phyloP scores from a whole-genome alignment of 2,329 filamentous ascomycete species.

The Fusarium redolens region DNA sequence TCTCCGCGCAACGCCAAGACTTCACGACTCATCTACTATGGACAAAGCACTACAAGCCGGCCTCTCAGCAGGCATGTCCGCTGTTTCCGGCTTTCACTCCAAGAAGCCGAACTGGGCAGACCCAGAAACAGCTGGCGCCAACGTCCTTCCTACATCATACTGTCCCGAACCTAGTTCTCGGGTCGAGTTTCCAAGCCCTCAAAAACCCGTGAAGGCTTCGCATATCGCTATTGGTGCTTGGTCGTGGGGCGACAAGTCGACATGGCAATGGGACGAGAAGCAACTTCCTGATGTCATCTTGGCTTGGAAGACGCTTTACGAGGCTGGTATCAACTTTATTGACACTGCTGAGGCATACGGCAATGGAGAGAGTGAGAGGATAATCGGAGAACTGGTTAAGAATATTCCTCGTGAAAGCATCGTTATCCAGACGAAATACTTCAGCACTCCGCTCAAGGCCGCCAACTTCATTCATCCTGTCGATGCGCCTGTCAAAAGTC shows the following conservation, averaged over 20 bases:
- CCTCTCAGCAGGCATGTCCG: constrained; percentile 1
- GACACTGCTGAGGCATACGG: constrained; percentile 6
- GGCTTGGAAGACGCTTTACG: constrained; percentile 16
- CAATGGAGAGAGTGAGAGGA: constrained; percentile 5
- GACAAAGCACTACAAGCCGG: not conserved
- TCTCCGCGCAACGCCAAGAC: fast-evolving
- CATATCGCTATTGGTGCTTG: not conserved
- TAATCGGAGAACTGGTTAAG: not conserved
- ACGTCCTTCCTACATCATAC: not conserved
- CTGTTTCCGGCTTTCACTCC: not conserved
- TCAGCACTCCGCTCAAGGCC: constrained; percentile 5
- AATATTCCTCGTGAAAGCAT: not conserved
- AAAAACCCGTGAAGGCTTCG: not conserved
- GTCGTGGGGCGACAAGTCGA: constrained; percentile 16
- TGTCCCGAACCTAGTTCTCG: not conserved
- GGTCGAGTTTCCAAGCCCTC: not conserved
- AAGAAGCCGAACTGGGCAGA: constrained; percentile 14
- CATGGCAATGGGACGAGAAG: constrained; percentile 6
- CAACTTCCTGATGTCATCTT: not conserved
- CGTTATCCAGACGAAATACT: constrained; percentile 18
- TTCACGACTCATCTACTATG: not conserved
- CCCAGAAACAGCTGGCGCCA: not conserved
- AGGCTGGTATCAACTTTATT: constrained; percentile 20
- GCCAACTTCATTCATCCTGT: not conserved
- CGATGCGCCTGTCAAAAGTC: constrained; percentile 6